Evolutionary conservation across 2,329 filamentous ascomycete species (phyloP).

Genomic region (Beauveria scarabaeidicola): DNA sequence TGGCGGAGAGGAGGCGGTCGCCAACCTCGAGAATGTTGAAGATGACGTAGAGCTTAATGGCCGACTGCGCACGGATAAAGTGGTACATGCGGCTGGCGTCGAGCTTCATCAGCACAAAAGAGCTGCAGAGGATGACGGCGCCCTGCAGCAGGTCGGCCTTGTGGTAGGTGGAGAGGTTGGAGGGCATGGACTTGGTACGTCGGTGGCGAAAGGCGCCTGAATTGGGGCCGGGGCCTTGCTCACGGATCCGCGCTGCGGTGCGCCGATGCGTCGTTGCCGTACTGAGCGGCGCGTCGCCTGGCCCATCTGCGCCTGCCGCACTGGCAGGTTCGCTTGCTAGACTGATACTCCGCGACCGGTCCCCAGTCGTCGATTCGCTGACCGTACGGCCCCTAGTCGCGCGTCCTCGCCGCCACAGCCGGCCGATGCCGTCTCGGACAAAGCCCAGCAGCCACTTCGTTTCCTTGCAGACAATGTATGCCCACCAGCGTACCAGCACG

Average conservation of each 20-base stretch:
- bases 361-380: constrained; percentile 26
- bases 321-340: constrained; percentile 20
- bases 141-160: constrained; percentile 95
- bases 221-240: constrained; percentile 22
- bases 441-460: constrained; percentile 62
- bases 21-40: constrained; percentile 95
- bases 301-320: neutral
- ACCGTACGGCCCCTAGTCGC: constrained; percentile 26
- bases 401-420: constrained; percentile 63
- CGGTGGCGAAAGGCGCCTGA: constrained; percentile 49
- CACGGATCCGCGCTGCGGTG: constrained; percentile 14
- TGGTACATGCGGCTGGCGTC: constrained; percentile 98
- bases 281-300: constrained; percentile 1
- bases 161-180: constrained; percentile 74
- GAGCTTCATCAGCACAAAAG: constrained; percentile 75
- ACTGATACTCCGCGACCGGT: constrained; percentile 33
- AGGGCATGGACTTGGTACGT: constrained; percentile 76
- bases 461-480: constrained; percentile 62
- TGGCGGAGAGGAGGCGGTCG: constrained; percentile 79
- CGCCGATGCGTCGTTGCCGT: constrained; percentile 9
- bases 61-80: constrained; percentile 88
- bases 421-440: constrained; percentile 69
- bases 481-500: constrained; percentile 73
- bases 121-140: constrained; percentile 77
- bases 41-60: constrained; percentile 97